phyloP scores from a whole-genome alignment of 1,284 basidiomycete species.

The Microbotryum violaceum region DNA sequence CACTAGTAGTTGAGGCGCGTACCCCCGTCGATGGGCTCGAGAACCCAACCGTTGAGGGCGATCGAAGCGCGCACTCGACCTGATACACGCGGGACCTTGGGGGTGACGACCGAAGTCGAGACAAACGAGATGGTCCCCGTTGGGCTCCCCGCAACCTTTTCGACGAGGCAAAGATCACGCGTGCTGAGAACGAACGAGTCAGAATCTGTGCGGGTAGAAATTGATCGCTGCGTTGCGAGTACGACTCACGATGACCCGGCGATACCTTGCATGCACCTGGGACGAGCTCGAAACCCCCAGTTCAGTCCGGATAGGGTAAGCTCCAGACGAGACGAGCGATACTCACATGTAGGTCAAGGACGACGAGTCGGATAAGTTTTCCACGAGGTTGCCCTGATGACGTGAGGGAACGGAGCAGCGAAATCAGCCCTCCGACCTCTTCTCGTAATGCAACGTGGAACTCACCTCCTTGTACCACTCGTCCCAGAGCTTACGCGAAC shows the following conservation, averaged over 20 bases:
- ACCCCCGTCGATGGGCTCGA: slow-evolving; percentile 27
- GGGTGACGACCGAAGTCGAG: slow-evolving; percentile 35
- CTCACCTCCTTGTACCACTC: slow-evolving; percentile 30
- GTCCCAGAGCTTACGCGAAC: slow-evolving; percentile 35
- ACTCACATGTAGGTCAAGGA: slow-evolving; percentile 36
- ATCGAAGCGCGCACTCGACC: slow-evolving; percentile 35
- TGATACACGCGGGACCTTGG: slow-evolving; percentile 32
- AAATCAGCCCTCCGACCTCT: too few species aligned
- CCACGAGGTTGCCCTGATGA: slow-evolving; percentile 35
- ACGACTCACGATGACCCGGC: slow-evolving; percentile 27
- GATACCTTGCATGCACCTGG: slow-evolving; percentile 33
- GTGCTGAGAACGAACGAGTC: slow-evolving; percentile 17
- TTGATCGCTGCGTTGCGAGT: background rate
- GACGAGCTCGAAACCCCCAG: too few species aligned
- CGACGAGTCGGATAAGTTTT: slow-evolving; percentile 33
- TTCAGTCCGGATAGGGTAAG: too few species aligned
- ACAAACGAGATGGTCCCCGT: slow-evolving; percentile 36
- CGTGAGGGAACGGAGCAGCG: background rate
- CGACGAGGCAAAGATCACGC: slow-evolving; percentile 36
- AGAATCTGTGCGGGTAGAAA: background rate
- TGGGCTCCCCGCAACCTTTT: slow-evolving; percentile 30
- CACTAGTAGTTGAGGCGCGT: slow-evolving; percentile 23
- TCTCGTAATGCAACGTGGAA: background rate
- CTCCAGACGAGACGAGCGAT: too few species aligned
- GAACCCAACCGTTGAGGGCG: slow-evolving; percentile 35